A percentile compares a stretch with the other conserved stretches of the same genome.
phyloP scores from a whole-genome alignment of 164 flowering plant genomes.

The Magnolia sinica region DNA sequence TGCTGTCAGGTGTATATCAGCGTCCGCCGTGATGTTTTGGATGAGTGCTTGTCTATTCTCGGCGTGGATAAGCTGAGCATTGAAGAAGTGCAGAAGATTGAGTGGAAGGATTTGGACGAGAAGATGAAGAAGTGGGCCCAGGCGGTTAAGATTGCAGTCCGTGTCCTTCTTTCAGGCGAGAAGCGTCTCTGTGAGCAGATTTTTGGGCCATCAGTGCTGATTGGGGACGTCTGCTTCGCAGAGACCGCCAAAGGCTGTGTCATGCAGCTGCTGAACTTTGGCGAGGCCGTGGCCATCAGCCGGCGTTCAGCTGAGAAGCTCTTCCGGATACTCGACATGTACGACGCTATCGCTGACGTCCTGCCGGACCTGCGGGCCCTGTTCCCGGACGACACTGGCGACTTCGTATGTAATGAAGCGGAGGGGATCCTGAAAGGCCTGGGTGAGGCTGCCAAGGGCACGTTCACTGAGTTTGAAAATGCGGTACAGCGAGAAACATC shows the following conservation, averaged over 20 bases:
- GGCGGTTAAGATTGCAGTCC: constrained; percentile 59
- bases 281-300: constrained; percentile 70
- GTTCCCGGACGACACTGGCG: constrained; percentile 46
- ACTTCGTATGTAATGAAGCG: constrained; percentile 48
- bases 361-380: constrained; percentile 45
- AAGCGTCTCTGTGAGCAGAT: constrained; percentile 65
- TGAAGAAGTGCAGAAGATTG: constrained; percentile 83
- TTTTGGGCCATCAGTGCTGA: constrained; percentile 45
- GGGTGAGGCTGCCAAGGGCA: constrained; percentile 66
- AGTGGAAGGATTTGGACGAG: constrained; percentile 75
- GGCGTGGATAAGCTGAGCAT: constrained; percentile 83
- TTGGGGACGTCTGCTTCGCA: constrained; percentile 55
- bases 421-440: constrained; percentile 46
- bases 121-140: constrained; percentile 92
- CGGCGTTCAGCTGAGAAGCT: constrained; percentile 60
- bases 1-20: constrained; percentile 74
- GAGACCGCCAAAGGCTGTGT: constrained; percentile 73
- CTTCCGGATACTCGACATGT: constrained; percentile 76
- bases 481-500: constrained; percentile 60
- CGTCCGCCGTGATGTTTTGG: constrained; percentile 70
- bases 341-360: constrained; percentile 51
- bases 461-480: constrained; percentile 78
- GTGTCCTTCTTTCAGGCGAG: constrained; percentile 60
- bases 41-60: constrained; percentile 65
- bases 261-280: constrained; percentile 73